phyloP scores from a whole-genome alignment of 345 rosid species.

The Melastoma malabathricum region DNA sequence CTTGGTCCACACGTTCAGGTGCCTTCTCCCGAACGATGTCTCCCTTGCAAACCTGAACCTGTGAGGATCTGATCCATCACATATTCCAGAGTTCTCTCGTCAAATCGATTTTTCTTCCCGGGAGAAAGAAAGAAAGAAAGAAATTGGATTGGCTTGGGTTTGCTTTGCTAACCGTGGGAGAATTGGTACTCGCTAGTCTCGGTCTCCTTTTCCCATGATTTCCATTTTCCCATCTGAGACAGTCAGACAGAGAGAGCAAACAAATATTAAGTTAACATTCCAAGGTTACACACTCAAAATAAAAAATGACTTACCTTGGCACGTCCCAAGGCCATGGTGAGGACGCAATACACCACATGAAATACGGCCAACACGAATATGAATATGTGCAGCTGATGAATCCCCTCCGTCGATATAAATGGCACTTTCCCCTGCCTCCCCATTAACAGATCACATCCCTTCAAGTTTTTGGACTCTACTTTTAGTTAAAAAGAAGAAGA shows the following conservation, averaged over 20 bases:
- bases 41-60: slow-evolving; percentile 93
- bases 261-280: neutral
- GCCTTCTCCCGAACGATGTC: slow-evolving; percentile 89
- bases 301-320: slow-evolving; percentile 35
- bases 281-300: too few species aligned
- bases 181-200: slow-evolving; percentile 72
- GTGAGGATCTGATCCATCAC: slow-evolving; percentile 88
- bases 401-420: slow-evolving; percentile 65
- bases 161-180: slow-evolving; percentile 31
- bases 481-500: neutral
- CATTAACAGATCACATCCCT: too few species aligned
- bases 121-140: neutral
- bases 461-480: too few species aligned
- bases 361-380: slow-evolving; percentile 72
- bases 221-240: slow-evolving; percentile 81
- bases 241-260: neutral
- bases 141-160: neutral
- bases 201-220: slow-evolving; percentile 80
- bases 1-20: slow-evolving; percentile 54
- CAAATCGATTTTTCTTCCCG: too few species aligned
- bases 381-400: slow-evolving; percentile 86
- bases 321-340: slow-evolving; percentile 60
- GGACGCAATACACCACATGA: slow-evolving; percentile 65
- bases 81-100: too few species aligned
- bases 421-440: slow-evolving; percentile 82